Conservation (phyloP, 805 yeast genomes). For the Ogataea methylovora region DNA sequence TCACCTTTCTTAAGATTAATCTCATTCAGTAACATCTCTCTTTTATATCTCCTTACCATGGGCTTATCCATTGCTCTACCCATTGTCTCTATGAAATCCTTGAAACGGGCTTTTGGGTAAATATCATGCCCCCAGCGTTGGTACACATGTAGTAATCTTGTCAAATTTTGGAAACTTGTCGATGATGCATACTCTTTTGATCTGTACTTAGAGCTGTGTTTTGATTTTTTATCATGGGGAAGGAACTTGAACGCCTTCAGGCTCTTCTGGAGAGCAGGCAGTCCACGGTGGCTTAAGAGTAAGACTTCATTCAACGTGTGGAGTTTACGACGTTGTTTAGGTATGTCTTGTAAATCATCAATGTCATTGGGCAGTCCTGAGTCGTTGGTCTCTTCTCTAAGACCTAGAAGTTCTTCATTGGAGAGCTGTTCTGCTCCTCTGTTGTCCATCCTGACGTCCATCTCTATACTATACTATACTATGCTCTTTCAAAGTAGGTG, state of each 20-base stretch:
- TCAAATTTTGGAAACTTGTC: constrained; percentile 42
- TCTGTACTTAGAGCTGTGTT: no score
- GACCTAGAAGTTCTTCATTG: constrained; percentile 22
- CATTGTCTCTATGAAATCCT: constrained; percentile 54
- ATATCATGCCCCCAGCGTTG: constrained; percentile 72
- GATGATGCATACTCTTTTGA: constrained; percentile 21
- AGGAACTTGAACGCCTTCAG: constrained; percentile 28
- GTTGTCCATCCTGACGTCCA: no score
- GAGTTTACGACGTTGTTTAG: constrained; percentile 18
- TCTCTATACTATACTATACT: no score
- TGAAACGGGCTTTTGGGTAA: constrained; percentile 74
- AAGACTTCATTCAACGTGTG: constrained; percentile 46
- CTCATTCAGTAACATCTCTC: constrained; percentile 32
- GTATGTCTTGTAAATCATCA: constrained; percentile 2
- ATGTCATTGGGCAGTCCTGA: neutral
- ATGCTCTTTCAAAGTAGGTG: no score
- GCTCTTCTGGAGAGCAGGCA: constrained; percentile 40
- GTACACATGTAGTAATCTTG: constrained; percentile 44
- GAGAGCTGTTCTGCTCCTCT: constrained; percentile 14
- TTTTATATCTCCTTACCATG: constrained; percentile 34
- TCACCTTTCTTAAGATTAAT: constrained; percentile 8
- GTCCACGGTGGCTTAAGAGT: constrained; percentile 46
- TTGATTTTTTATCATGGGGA: constrained; percentile 10
- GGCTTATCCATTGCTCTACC: constrained; percentile 38
- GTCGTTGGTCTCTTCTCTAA: constrained; percentile 8